Percentiles rank a stretch among this genome's conserved stretches.
These are phyloP conservation scores for Syzygium grande DNA, from an alignment of 345 rosid species.

Conservation along the genomic window DNA sequence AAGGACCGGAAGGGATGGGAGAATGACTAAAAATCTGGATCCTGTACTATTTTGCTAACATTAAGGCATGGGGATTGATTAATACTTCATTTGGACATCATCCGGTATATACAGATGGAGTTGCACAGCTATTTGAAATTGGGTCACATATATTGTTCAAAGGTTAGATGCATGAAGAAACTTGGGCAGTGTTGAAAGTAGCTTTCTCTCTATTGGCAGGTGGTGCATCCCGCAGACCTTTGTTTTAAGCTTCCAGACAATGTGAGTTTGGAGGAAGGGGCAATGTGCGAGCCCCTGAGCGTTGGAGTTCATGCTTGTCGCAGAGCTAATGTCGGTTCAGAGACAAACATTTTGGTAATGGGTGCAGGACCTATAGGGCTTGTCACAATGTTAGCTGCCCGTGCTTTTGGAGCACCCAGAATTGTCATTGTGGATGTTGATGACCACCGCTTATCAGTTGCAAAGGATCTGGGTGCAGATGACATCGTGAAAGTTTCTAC, in stretches of 20 bases:
- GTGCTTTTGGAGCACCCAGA: slow-evolving; percentile 79
- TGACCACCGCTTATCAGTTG: slow-evolving; percentile 57
- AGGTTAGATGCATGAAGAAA: not conserved
- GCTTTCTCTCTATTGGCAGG: slow-evolving; percentile 20
- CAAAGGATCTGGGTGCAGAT: slow-evolving; percentile 65
- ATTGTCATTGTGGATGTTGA: slow-evolving; percentile 72
- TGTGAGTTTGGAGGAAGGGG: slow-evolving; percentile 88
- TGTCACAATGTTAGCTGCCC: slow-evolving; percentile 71
- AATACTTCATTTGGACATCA: not conserved
- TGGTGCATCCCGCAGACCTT: slow-evolving; percentile 82
- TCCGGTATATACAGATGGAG: not conserved
- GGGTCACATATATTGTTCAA: not conserved
- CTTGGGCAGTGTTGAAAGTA: not conserved
- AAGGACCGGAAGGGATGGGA: too few species aligned
- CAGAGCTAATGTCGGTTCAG: slow-evolving; percentile 64
- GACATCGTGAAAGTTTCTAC: slow-evolving; percentile 54
- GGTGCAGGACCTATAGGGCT: slow-evolving; percentile 97
- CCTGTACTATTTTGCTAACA: too few species aligned
- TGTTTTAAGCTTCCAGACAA: slow-evolving; percentile 81
- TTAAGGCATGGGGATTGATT: not conserved
- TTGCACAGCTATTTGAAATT: not conserved
- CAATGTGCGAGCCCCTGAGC: slow-evolving; percentile 88
- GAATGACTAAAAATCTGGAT: too few species aligned
- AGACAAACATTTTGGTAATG: slow-evolving; percentile 58
- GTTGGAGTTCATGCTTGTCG: slow-evolving; percentile 89